Base-by-base conservation (phyloP, 139 green algal genomes). In the Edaphochlamys debaryana region DNA sequence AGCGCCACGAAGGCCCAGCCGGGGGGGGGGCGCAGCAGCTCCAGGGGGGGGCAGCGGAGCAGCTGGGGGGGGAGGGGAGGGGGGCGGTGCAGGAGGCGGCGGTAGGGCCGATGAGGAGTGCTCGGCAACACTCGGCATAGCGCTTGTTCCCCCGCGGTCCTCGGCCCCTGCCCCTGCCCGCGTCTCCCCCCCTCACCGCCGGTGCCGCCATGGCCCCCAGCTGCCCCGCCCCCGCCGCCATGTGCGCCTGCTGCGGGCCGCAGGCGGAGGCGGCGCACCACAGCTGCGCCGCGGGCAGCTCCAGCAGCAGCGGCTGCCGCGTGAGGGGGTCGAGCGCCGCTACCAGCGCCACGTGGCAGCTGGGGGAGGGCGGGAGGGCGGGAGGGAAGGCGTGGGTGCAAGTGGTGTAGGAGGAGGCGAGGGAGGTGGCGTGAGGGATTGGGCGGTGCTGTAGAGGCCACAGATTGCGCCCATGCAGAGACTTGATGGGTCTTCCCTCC, bases 181-280 rank as follows among this genome's bases (percentile, higher is more conserved):
- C n/a, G n/a, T n/a, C n/a, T n/a, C n/a, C n/a, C n/a, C n/a, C n/a
- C n/a, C 67, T 8, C 41, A 76, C 78, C 78, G 66, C 50, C 48
- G 50, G 66, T 34, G 15, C 23, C 0, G 66, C 13, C 78, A 84
- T 68, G 66, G 9, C 9, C 37, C 52, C 41, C 78, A 77, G 78
- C 78, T 60, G 77, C 67, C 77, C 62, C 64, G 50, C 48, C 66
- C 13, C 34, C 50, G 78, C 66, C 7, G 78, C 78, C 27, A n/a
- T 36, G 11, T 37, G 27, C 42, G 34, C 34, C 48, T 68, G 48
- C 23, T 56, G 50, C 19, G 64, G 23, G 6, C 23, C 66, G 50
- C 78, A 77, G 50, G 36, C 58, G 48, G n/a, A 63, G 50, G 17
- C 37, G 19, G 78, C 78, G 36, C 45, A 67, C 78, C 78, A 84